Evolutionary conservation across 768 basidiomycete species (phyloP).

Genomic region (Tremella mesenterica): DNA sequence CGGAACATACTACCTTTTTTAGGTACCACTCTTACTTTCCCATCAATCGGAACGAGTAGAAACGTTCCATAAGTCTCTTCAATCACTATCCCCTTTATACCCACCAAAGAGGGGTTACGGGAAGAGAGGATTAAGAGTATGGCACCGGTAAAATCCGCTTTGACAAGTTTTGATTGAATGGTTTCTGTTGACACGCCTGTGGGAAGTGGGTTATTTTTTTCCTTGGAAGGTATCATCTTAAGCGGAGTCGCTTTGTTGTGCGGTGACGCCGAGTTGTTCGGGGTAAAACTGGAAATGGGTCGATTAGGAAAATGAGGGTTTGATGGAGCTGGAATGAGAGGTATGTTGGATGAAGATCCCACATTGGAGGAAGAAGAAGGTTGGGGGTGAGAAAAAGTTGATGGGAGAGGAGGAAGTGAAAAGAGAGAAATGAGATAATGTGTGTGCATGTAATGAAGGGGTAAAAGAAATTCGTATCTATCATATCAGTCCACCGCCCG

Average conservation of each 20-base stretch:
- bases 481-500: background rate
- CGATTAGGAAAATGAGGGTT: background rate
- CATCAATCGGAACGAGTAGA: conserved; percentile 21
- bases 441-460: conserved; percentile 34
- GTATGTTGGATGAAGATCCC: conserved; percentile 9
- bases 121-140: conserved; percentile 15
- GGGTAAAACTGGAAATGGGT: background rate
- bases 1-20: conserved; percentile 36
- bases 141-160: conserved; percentile 41
- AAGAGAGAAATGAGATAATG: conserved; percentile 27
- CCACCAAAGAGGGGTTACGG: conserved; percentile 22
- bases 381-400: background rate
- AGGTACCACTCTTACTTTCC: conserved; percentile 27
- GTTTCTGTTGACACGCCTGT: conserved; percentile 13
- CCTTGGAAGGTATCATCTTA: background rate
- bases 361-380: conserved; percentile 9
- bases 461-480: conserved; percentile 31
- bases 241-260: background rate
- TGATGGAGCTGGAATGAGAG: conserved; percentile 6
- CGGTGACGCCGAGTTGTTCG: background rate
- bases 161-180: conserved; percentile 28
- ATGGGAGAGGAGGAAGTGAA: conserved; percentile 16
- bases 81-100: conserved; percentile 30
- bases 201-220: background rate
- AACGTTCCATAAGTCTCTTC: conserved; percentile 42